These are phyloP conservation scores for Acanthamoeba sp. DNA, from an alignment of 208 protist genomes.

Conservation along the genomic window DNA sequence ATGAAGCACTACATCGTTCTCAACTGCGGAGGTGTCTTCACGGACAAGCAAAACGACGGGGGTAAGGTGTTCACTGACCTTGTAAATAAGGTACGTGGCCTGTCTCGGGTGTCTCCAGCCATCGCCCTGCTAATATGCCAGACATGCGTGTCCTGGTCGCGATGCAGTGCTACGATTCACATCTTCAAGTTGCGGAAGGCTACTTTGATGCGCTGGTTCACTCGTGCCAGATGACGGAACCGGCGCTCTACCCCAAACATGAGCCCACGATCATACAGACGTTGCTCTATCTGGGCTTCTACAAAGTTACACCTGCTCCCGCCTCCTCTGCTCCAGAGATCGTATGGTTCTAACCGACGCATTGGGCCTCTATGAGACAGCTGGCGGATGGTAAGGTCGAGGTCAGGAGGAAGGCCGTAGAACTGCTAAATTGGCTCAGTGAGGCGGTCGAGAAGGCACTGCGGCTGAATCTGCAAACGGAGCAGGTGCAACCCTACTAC, in stretches of 20 bases:
- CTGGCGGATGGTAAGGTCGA: conserved; percentile 34
- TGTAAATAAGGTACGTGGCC: conserved; percentile 47
- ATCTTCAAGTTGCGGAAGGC: conserved; percentile 46
- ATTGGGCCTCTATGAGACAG: neutral
- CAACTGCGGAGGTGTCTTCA: conserved; percentile 71
- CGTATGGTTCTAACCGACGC: neutral
- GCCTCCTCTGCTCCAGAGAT: neutral
- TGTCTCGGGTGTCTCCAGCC: neutral
- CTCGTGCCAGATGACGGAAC: conserved; percentile 5
- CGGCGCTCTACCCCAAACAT: conserved; percentile 11
- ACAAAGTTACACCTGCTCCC: no score
- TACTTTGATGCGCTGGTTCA: conserved; percentile 59
- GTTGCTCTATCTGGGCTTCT: conserved; percentile 56
- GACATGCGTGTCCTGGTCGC: neutral
- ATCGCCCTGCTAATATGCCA: no score
- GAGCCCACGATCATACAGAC: neutral
- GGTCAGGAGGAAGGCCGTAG: neutral
- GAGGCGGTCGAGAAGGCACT: neutral
- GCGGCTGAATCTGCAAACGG: neutral
- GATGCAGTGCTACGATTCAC: conserved; percentile 62
- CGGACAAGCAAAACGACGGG: neutral
- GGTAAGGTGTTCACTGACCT: conserved; percentile 61
- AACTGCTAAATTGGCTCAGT: conserved; percentile 38
- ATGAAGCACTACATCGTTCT: conserved; percentile 70
- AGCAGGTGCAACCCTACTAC: conserved; percentile 54